These are phyloP conservation scores for Sarocladium oryzae DNA, from an alignment of 2,329 filamentous ascomycete genomes.

Conservation along the genomic window DNA sequence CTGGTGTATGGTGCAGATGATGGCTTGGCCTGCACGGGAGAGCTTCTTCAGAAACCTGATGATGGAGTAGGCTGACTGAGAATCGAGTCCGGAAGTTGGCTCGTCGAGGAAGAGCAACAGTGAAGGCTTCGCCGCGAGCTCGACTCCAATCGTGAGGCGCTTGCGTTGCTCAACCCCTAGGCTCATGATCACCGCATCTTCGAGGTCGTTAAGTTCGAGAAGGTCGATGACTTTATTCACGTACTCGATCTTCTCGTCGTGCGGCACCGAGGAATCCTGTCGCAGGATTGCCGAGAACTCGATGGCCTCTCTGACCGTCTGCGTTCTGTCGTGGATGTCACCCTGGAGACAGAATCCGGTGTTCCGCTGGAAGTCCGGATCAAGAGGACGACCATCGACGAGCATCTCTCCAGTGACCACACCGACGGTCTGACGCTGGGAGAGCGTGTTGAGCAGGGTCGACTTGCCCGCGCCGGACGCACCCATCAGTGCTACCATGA, in stretches of 20 bases:
- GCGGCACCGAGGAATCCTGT: slow-evolving; percentile 47
- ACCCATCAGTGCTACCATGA: slow-evolving; percentile 76
- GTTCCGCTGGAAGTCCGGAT: slow-evolving; percentile 68
- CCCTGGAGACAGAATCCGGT: slow-evolving; percentile 62
- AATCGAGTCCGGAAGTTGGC: slow-evolving; percentile 48
- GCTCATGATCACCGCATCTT: slow-evolving; percentile 53
- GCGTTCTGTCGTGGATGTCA: slow-evolving; percentile 56
- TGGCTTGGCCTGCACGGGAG: slow-evolving; percentile 49
- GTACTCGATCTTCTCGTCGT: slow-evolving; percentile 57
- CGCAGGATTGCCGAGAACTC: slow-evolving; percentile 59
- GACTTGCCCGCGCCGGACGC: slow-evolving; percentile 80
- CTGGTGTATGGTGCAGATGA: slow-evolving; percentile 54
- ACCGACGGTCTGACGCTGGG: slow-evolving; percentile 68
- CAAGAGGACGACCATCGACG: slow-evolving; percentile 63
- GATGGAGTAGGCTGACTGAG: slow-evolving; percentile 51
- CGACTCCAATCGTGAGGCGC: slow-evolving; percentile 46
- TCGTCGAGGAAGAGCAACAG: slow-evolving; percentile 58
- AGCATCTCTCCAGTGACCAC: slow-evolving; percentile 69
- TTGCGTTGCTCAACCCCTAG: slow-evolving; percentile 52
- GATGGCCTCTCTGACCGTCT: slow-evolving; percentile 59
- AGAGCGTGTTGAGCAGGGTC: slow-evolving; percentile 68
- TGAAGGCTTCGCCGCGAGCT: slow-evolving; percentile 48
- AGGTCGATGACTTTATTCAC: slow-evolving; percentile 59
- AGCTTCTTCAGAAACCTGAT: slow-evolving; percentile 53
- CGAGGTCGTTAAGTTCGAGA: slow-evolving; percentile 57